Evolutionary conservation across 129 eudicot species (phyloP).

Genomic region (Helichrysum umbraculigerum): DNA sequence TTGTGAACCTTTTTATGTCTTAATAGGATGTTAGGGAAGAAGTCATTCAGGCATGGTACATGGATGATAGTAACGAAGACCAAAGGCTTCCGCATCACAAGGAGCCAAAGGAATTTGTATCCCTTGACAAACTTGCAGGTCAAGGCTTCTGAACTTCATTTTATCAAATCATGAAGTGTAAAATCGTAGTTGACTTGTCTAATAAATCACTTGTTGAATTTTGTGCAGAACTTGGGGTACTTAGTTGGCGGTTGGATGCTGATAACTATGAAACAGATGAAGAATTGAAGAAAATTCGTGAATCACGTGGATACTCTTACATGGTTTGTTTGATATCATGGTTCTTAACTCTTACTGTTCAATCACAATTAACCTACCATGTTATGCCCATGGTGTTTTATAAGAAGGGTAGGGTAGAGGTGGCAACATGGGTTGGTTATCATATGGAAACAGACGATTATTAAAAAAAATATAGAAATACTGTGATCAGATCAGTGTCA

Average conservation of each 20-base stretch:
- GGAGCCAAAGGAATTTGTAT: slow-evolving; percentile 79
- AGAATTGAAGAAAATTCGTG: slow-evolving; percentile 84
- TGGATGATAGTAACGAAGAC: slow-evolving; percentile 86
- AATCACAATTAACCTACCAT: not conserved
- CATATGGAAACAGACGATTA: not conserved
- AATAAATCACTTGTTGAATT: slow-evolving; percentile 1
- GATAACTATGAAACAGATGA: slow-evolving; percentile 96
- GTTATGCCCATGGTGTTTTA: not conserved
- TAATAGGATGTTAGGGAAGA: slow-evolving; percentile 75
- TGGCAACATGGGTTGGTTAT: not conserved
- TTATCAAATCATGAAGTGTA: not conserved
- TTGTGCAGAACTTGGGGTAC: slow-evolving; percentile 81
- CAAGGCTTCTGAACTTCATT: not conserved
- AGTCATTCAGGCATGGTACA: slow-evolving; percentile 97
- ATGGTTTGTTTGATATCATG: slow-evolving; percentile 45
- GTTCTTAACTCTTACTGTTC: not conserved
- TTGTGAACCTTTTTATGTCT: not conserved
- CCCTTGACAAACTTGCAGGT: slow-evolving; percentile 85
- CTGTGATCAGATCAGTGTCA: not conserved
- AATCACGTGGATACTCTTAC: slow-evolving; percentile 90
- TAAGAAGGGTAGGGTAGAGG: not conserved
- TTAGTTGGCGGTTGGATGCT: slow-evolving; percentile 96
- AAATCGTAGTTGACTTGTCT: not conserved
- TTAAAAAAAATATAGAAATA: not conserved
- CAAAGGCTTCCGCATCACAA: slow-evolving; percentile 97